Percentiles rank a stretch among this genome's conserved stretches.
Evolutionary conservation across 1,284 basidiomycete genomes (phyloP).

Genomic region (Naganishia sp.): DNA sequence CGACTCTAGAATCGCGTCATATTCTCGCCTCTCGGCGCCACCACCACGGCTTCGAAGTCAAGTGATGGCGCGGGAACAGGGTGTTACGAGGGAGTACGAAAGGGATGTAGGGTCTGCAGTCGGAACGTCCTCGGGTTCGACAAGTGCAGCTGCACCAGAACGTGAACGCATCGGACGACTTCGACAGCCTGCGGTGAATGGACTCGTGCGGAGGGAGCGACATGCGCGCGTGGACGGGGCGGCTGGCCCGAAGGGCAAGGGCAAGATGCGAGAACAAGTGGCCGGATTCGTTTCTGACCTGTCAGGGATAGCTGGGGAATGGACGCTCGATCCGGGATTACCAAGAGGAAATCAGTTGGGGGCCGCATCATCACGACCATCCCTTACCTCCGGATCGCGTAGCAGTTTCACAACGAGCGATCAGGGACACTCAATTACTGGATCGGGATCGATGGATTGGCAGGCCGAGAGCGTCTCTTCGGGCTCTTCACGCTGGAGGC

Average conservation of each 20-base stretch:
- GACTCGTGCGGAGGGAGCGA: slow-evolving; percentile 21
- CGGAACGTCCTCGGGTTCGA: background rate
- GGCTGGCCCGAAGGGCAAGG: slow-evolving; percentile 1
- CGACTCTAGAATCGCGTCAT: slow-evolving; percentile 30
- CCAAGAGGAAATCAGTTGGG: background rate
- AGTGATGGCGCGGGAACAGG: slow-evolving; percentile 22
- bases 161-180: slow-evolving; percentile 26
- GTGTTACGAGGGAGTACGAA: background rate
- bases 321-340: slow-evolving; percentile 29
- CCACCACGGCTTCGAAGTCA: slow-evolving; percentile 24
- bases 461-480: background rate
- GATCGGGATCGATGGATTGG: background rate
- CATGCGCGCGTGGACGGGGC: background rate
- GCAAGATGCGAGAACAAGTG: slow-evolving; percentile 20
- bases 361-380: background rate
- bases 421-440: slow-evolving; percentile 5
- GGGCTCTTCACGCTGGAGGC: slow-evolving; percentile 15
- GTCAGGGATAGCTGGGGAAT: slow-evolving; percentile 31
- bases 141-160: background rate
- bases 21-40: slow-evolving; percentile 21
- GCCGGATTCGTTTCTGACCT: slow-evolving; percentile 9
- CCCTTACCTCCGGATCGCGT: slow-evolving; percentile 8
- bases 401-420: slow-evolving; percentile 11
- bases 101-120: background rate
- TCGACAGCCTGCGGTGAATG: slow-evolving; percentile 27